phyloP scores from a whole-genome alignment of 2,329 filamentous ascomycete species.

The Macrophomina pseudophaseolina region DNA sequence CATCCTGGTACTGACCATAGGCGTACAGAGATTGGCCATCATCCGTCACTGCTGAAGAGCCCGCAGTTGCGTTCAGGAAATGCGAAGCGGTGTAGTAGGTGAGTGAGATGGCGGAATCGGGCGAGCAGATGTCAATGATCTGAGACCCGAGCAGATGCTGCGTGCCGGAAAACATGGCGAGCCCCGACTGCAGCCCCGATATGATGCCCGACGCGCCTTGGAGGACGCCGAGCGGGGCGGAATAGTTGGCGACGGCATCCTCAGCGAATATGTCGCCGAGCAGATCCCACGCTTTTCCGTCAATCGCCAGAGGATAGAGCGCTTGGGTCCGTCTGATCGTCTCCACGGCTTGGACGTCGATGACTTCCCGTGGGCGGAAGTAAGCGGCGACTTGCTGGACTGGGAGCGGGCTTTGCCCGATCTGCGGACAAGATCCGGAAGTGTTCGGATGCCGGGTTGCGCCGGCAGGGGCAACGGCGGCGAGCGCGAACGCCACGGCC shows the following conservation, averaged over 20 bases:
- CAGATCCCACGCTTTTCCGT: conserved; percentile 30
- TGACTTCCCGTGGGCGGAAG: background rate
- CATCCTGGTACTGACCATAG: conserved; percentile 18
- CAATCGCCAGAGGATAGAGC: conserved; percentile 31
- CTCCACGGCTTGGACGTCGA: background rate
- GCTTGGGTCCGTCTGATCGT: conserved; percentile 30
- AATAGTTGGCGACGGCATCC: conserved; percentile 31
- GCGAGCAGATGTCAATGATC: background rate
- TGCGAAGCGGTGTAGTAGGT: conserved; percentile 24
- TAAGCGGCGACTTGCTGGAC: background rate
- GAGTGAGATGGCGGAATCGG: background rate
- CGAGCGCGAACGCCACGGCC: no score
- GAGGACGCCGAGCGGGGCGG: conserved; percentile 27
- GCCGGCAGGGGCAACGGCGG: no score
- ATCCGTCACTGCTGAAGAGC: background rate
- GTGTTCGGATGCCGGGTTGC: no score
- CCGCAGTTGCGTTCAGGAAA: background rate
- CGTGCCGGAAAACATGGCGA: conserved; percentile 3
- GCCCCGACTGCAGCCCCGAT: conserved; percentile 12
- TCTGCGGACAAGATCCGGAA: no score
- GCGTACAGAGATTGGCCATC: background rate
- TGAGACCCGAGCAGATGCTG: conserved; percentile 9
- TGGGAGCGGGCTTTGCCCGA: background rate
- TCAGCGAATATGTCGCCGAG: conserved; percentile 29
- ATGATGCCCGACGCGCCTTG: conserved; percentile 11